phyloP scores from a whole-genome alignment of 2,329 filamentous ascomycete genomes.

The Fusarium citri region DNA sequence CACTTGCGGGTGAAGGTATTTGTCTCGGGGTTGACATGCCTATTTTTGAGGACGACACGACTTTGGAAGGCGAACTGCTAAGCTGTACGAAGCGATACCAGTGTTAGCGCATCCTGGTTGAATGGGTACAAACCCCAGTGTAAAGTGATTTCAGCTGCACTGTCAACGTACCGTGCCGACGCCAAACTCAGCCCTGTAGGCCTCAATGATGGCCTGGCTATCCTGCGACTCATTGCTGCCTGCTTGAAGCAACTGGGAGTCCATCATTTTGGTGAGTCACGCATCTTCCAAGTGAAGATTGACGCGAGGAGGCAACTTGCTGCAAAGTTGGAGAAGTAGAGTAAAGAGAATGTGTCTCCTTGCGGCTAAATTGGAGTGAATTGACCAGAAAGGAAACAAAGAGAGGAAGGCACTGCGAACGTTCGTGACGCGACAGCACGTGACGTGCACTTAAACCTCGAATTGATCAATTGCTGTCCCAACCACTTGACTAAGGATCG shows the following conservation, averaged over 20 bases:
- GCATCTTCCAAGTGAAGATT: conserved; percentile 30
- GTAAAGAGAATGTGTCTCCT: conserved; percentile 1
- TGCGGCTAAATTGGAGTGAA: conserved; percentile 35
- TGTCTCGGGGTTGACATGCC: conserved; percentile 2
- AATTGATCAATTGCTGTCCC: neutral
- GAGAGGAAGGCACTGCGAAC: conserved; percentile 2
- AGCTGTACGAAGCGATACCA: conserved; percentile 26
- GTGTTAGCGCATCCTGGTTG: conserved; percentile 31
- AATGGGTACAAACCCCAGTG: conserved; percentile 30
- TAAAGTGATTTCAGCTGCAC: conserved; percentile 16
- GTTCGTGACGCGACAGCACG: conserved; percentile 32
- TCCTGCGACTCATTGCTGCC: conserved; percentile 57
- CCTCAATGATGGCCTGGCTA: conserved; percentile 56
- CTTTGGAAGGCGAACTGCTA: conserved; percentile 31
- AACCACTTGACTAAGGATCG: neutral
- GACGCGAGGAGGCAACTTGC: neutral
- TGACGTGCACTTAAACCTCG: conserved; percentile 6
- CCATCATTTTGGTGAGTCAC: conserved; percentile 45
- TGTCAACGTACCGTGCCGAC: conserved; percentile 54
- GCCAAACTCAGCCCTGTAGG: conserved; percentile 54
- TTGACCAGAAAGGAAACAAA: conserved; percentile 22
- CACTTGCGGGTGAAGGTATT: conserved; percentile 14
- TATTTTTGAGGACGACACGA: conserved; percentile 4
- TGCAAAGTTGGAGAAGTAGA: conserved; percentile 4
- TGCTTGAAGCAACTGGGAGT: conserved; percentile 47